Base-by-base conservation (phyloP, 345 rosid species). In the Linum trigynum region DNA sequence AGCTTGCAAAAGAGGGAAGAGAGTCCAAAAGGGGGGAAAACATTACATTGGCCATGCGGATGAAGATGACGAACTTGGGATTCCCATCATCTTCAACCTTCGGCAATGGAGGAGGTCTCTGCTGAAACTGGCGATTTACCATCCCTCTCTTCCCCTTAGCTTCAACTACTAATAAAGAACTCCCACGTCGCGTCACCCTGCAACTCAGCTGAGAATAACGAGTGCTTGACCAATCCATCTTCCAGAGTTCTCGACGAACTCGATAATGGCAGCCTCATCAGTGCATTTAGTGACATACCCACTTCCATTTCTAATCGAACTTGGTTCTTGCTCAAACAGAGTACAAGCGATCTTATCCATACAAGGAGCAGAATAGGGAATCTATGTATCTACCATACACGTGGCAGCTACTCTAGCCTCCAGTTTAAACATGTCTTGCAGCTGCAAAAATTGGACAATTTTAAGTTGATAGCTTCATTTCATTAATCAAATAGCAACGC, bases 51-150 rank as follows among this genome's bases (percentile, higher is more conserved):
- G 92, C 90, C 89, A 79, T 84, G 67, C 96, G 87, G 57, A 92
- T 84, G 84, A 90, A 92, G 84, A 92, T 79, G 65, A 92, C 87
- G 69, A 92, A 92, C 56, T 78, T 80, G 57, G 97, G 98, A 77
- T 86, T 87, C 37, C 98, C 98, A 37, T 92, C 98, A 23, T 92
- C 97, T 81, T 90, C 97, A 80, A 92, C 70, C 80, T 87, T 90
- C 70, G 98, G 98, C 81, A 92, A 69, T 48, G 85, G 63, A 62
- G 84, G 85, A 4, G 85, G 71, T 23, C 32, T 23, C 61, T 84
- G 81, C 71, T 80, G 94, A 73, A 82, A 81, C 82, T 86, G 98
- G 69, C 94, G 94, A 16, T 86, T 72, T 41, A 79, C 81, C 90
- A 85, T 86, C 70, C 96, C 96, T 72, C 74, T 83, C 75, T 83